Conservation (phyloP, 1,139 yeast genomes). For the Geotrichum klebahnii region DNA sequence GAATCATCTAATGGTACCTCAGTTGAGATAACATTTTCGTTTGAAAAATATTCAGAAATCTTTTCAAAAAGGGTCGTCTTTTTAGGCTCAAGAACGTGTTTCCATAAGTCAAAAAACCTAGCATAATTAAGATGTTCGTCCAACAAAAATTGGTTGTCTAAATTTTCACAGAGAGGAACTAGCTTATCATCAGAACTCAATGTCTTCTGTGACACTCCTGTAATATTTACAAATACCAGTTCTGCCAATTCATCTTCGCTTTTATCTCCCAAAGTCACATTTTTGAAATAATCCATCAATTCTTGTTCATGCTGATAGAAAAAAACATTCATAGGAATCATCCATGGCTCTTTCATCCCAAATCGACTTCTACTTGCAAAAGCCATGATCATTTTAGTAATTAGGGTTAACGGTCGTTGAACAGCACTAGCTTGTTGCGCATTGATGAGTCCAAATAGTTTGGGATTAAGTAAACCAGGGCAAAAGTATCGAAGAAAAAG, state of each 20-base stretch:
- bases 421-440: conserved; percentile 66
- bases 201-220: neutral
- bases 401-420: conserved; percentile 72
- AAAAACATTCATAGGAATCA: conserved; percentile 66
- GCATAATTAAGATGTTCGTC: conserved; percentile 37
- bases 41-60: neutral
- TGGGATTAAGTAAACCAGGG: conserved; percentile 89
- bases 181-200: neutral
- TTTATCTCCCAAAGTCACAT: conserved; percentile 42
- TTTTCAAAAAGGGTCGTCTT: neutral
- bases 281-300: conserved; percentile 63
- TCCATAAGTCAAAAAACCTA: conserved; percentile 33
- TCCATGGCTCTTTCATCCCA: conserved; percentile 78
- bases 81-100: conserved; percentile 5
- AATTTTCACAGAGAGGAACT: conserved; percentile 25
- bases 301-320: conserved; percentile 56
- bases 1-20: neutral
- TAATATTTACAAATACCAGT: neutral
- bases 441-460: conserved; percentile 66
- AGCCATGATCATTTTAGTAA: conserved; percentile 78
- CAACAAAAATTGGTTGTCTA: conserved; percentile 39
- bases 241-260: conserved; percentile 46
- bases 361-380: conserved; percentile 74
- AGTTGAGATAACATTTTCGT: neutral
- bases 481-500: conserved; percentile 81